Evolutionary conservation across 768 basidiomycete genomes (phyloP).

Genomic region (Obba rivulosa): DNA sequence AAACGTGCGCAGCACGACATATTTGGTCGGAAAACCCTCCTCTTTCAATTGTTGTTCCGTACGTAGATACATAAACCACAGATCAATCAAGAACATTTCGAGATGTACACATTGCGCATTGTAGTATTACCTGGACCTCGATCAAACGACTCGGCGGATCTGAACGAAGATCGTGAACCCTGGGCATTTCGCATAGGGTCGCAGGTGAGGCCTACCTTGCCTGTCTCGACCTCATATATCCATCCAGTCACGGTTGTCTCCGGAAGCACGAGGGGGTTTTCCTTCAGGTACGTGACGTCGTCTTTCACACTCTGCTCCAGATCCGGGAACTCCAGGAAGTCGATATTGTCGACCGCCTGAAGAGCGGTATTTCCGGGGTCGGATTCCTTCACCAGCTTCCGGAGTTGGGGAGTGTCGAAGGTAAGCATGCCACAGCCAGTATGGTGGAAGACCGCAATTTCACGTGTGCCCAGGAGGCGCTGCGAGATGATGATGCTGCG

Average conservation of each 20-base stretch:
- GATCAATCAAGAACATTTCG: too few relatives aligned
- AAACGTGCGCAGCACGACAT: too few relatives aligned
- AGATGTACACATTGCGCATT: too few relatives aligned
- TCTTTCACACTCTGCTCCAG: slow-evolving; percentile 49
- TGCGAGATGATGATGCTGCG: slow-evolving; percentile 69
- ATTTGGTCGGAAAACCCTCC: too few relatives aligned
- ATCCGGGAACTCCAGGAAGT: slow-evolving; percentile 50
- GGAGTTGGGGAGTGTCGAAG: slow-evolving; percentile 48
- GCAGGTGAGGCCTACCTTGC: slow-evolving; percentile 50
- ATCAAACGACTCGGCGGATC: too few relatives aligned
- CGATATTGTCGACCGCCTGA: slow-evolving; percentile 37
- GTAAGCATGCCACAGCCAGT: slow-evolving; percentile 71
- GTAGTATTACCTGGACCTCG: too few relatives aligned
- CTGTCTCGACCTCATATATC: slow-evolving; percentile 60
- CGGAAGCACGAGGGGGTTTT: slow-evolving; percentile 48
- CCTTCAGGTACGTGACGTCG: slow-evolving; percentile 55
- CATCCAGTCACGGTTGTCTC: slow-evolving; percentile 57
- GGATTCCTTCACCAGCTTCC: slow-evolving; percentile 42
- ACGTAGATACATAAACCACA: too few relatives aligned
- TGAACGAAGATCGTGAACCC: too few relatives aligned
- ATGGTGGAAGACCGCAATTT: slow-evolving; percentile 67
- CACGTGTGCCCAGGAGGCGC: slow-evolving; percentile 62
- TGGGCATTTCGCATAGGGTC: too few relatives aligned
- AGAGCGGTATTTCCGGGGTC: slow-evolving; percentile 27
- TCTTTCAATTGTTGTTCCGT: too few relatives aligned